Base-by-base conservation (phyloP, 257 asterid genomes). In the Leonotis leonurus region DNA sequence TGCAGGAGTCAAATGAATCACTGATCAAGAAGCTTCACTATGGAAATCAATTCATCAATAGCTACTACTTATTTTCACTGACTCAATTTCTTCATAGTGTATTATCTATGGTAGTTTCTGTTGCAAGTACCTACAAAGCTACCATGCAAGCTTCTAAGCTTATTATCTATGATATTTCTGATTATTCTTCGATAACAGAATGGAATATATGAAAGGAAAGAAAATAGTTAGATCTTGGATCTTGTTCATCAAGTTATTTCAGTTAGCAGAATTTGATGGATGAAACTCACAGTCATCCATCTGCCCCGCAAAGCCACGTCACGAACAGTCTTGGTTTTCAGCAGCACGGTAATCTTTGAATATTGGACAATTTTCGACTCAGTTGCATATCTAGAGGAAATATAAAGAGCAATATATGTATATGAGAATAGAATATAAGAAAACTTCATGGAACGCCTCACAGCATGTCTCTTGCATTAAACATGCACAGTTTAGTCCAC, bases 271-370 rank as follows among this genome's bases (percentile, higher is more conserved):
- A 25, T n/a, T n/a, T n/a, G n/a, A 59, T 13, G 29, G 30, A 22
- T 60, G 46, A 33, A 12, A 37, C 14, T 22, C 35, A 92, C 99
- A 45, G 82, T 77, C 94, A 90, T 89, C 99, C 99, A 92, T 82
- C 84, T 80, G 82, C 87, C 89, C 41, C 99, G 95, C 70, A 92
- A 61, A 43, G 99, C 99, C 70, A 92, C 99, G 65, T 92, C 99
- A 1, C 99, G 87, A 4, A 92, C 96, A 4, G 96, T 89, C 81
- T 92, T 92, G 65, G 74, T 84, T 50, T 82, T 80, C 24, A 92
- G 75, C 65, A 55, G 77, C 76, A 86, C 78, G 9, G 99, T 95
- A 67, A 92, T 92, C 82, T 89, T 92, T 1, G 99, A 94, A 68
- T 92, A 92, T 17, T 90, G 83, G 60, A 74, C 77, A 29, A 92